A percentile compares a stretch with the other conserved stretches of the same genome.
These are phyloP conservation scores for Saccharum spontaneum DNA, from an alignment of 176 grass and related monocot species.

Conservation along the genomic window DNA sequence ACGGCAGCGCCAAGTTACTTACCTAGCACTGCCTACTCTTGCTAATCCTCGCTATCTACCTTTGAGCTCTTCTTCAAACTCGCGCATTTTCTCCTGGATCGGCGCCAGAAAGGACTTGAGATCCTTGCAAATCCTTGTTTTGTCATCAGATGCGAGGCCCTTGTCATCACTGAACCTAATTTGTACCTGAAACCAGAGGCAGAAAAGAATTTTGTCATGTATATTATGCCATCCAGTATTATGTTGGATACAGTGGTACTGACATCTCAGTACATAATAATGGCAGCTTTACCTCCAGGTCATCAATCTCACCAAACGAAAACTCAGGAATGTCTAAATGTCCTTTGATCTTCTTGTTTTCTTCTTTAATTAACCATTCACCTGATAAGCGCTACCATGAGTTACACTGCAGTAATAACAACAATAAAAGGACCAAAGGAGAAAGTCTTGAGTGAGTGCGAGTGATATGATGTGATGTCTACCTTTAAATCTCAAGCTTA, in stretches of 20 bases:
- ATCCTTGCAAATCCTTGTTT: constrained; percentile 69
- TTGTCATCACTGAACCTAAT: constrained; percentile 80
- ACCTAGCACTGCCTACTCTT: not conserved
- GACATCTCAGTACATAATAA: not conserved
- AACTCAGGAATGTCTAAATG: constrained; percentile 90
- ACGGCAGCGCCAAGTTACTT: not conserved
- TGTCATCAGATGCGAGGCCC: constrained; percentile 41
- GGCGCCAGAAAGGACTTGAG: constrained; percentile 61
- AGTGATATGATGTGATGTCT: not conserved
- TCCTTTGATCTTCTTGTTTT: constrained; percentile 68
- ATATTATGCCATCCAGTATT: not conserved
- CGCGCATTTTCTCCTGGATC: constrained; percentile 56
- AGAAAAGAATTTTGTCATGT: not conserved
- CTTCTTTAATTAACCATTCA: constrained; percentile 82
- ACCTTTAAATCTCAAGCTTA: constrained; percentile 88
- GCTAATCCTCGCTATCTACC: constrained; percentile 49
- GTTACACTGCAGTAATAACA: not conserved
- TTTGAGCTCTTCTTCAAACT: constrained; percentile 85
- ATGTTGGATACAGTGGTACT: not conserved
- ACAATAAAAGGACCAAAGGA: not conserved
- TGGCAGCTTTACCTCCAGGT: constrained; percentile 63
- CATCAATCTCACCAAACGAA: constrained; percentile 88
- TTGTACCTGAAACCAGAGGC: constrained; percentile 44
- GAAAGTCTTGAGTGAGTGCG: not conserved
- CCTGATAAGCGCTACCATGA: constrained; percentile 42